Percentiles rank a stretch among this genome's conserved stretches.
Conservation (phyloP, 345 rosid species). For the Citrus sp. region DNA sequence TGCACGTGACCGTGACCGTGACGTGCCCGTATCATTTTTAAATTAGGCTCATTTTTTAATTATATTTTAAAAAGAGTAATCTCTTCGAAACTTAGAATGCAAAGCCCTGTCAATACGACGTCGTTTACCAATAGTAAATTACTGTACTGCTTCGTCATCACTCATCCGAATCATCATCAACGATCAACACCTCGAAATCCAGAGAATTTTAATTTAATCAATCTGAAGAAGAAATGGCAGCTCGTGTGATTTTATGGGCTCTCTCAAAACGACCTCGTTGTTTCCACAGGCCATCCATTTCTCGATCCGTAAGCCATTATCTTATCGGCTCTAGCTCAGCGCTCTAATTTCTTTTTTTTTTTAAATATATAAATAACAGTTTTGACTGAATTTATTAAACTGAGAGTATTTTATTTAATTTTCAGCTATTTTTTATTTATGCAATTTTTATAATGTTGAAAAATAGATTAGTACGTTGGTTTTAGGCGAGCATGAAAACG, state of each 20-base stretch:
- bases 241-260: constrained; percentile 10
- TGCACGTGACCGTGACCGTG: not conserved
- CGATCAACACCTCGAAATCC: not conserved
- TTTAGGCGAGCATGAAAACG: constrained; percentile 77
- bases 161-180: not conserved
- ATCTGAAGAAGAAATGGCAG: constrained; percentile 17
- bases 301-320: constrained; percentile 32
- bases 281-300: constrained; percentile 7
- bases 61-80: no score
- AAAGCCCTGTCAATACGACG: not conserved
- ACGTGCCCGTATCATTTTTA: not conserved
- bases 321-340: not conserved
- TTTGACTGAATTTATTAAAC: not conserved
- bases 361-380: not conserved
- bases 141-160: not conserved
- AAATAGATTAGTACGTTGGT: constrained; percentile 70
- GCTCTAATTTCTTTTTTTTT: not conserved
- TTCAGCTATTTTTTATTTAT: not conserved
- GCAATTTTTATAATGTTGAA: not conserved
- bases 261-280: constrained; percentile 9
- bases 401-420: not conserved
- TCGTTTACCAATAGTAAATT: not conserved
- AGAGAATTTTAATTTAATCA: not conserved
- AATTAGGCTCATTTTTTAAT: no score
- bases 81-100: no score